Base-by-base conservation (phyloP, 352 stramenopile genomes). In the Phytopythium oedochilum region DNA sequence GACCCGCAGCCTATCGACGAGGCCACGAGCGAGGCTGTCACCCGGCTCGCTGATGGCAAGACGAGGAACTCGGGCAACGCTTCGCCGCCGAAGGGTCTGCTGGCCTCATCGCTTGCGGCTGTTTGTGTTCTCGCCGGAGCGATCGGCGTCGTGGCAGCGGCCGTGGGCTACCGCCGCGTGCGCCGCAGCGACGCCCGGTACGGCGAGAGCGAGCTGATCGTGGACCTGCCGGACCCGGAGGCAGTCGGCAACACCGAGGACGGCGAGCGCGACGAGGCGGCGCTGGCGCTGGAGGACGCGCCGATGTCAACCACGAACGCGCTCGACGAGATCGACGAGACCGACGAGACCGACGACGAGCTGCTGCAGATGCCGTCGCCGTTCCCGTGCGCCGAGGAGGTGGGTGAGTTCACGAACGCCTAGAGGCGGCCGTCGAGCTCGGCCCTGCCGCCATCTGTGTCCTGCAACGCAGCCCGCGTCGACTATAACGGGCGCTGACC, bases 101-200 rank as follows among this genome's bases (percentile, higher is more conserved):
- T 4, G 6, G 34, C 25, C 0, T 34, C 67, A 34, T 47, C 53
- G 10, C 46, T 57, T 14, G 61, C 49, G 18, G 57, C 49, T 6
- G 34, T 62, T 40, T 36, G 60, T 18, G 43, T 60, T 20, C 17
- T 71, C 15, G 59, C 57, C 23, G 43, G 60, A 18, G 48, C 65
- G 32, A n/a, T 71, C 17, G 59, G 48, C 23, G 43, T 66, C 17
- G 55, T 53, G 5, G 66, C 48, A 5, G 62, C 63, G 32, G 34
- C 69, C 26, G 43, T 74, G 26, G 62, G 66, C 25, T 48, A 70
- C 39, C 49, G 57, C 18, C 55, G 63, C 6, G 53, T 69, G 56
- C 63, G 64, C 32, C 52, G 64, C n/a, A 73, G 65, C 54, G 57
- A 73, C 49, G 57, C 65, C 1, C 55, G 47, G 36, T 68, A 70